Evolutionary conservation across 495 filamentous ascomycete species (phyloP).

Genomic region (Aspergillus sclerotiicarbonarius): DNA sequence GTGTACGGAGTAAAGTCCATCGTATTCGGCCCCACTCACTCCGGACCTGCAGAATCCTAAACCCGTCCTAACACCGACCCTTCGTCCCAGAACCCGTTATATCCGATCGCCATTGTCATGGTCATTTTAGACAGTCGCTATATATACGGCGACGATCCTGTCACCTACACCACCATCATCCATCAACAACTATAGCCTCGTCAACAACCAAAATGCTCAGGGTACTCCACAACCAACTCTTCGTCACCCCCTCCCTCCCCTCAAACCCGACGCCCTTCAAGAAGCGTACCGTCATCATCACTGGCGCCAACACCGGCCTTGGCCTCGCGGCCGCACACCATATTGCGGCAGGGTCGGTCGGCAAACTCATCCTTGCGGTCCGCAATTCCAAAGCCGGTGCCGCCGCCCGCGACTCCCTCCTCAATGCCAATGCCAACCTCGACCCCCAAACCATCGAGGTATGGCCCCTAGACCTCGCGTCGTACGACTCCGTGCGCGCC

Average conservation of each 20-base stretch:
- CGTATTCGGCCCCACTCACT: too few species aligned
- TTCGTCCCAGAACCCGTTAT: too few species aligned
- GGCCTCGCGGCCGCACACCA: constrained; percentile 47
- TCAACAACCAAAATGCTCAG: background rate
- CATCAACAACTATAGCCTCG: too few species aligned
- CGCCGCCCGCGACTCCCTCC: constrained; percentile 34
- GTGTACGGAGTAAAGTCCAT: too few species aligned
- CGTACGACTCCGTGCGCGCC: constrained; percentile 29
- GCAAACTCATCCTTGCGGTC: constrained; percentile 46
- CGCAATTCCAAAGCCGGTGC: constrained; percentile 41
- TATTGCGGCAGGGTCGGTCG: constrained; percentile 35
- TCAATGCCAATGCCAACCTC: constrained; percentile 21
- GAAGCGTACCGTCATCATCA: constrained; percentile 50
- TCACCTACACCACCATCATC: too few species aligned
- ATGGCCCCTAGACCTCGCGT: constrained; percentile 36
- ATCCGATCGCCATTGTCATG: too few species aligned
- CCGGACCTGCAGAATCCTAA: too few species aligned
- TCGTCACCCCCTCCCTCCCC: background rate
- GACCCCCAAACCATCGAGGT: constrained; percentile 31
- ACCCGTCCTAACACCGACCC: too few species aligned
- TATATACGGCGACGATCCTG: too few species aligned
- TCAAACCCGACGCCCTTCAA: constrained; percentile 9
- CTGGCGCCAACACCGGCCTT: constrained; percentile 51
- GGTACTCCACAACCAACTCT: constrained; percentile 10
- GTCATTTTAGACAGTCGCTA: too few species aligned